Conservation (phyloP, 441 rosid genomes). For the Brassica balearica region DNA sequence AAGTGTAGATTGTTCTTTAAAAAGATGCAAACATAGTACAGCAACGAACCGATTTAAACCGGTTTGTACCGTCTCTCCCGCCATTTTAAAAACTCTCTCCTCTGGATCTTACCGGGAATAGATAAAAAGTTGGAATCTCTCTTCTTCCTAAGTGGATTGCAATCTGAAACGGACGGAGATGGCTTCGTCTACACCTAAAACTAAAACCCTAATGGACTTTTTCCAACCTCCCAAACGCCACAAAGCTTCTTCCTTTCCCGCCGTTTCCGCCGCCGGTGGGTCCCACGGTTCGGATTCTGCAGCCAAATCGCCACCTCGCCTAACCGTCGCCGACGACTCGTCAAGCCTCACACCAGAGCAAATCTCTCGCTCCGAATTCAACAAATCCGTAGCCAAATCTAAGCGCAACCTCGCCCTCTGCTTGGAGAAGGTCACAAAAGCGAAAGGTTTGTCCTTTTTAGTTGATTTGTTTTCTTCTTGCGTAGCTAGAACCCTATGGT, state of each 20-base stretch:
- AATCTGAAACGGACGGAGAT: constrained; percentile 39
- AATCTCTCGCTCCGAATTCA: constrained; percentile 61
- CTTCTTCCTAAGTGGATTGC: not conserved
- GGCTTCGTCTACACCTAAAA: constrained; percentile 61
- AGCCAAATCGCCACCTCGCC: constrained; percentile 32
- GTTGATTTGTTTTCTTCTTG: not conserved
- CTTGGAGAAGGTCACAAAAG: constrained; percentile 59
- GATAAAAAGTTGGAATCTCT: not conserved
- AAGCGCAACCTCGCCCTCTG: constrained; percentile 74
- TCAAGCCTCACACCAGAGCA: constrained; percentile 59
- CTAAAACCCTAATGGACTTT: constrained; percentile 69
- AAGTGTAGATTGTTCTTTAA: too few relatives aligned
- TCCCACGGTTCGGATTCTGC: constrained; percentile 27
- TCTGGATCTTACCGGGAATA: constrained; percentile 12
- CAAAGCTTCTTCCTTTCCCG: constrained; percentile 44
- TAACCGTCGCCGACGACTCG: constrained; percentile 38
- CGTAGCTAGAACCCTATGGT: not conserved
- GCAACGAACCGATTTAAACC: too few relatives aligned
- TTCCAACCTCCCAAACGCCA: constrained; percentile 81
- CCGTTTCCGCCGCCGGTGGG: constrained; percentile 24
- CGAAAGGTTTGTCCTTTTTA: constrained; percentile 52
- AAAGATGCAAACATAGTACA: too few relatives aligned
- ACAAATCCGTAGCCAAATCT: constrained; percentile 70
- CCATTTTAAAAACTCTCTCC: constrained; percentile 15
- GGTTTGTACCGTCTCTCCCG: too few relatives aligned